phyloP scores from a whole-genome alignment of 371 early-diverging fungal species.

The Batkoa obscura region DNA sequence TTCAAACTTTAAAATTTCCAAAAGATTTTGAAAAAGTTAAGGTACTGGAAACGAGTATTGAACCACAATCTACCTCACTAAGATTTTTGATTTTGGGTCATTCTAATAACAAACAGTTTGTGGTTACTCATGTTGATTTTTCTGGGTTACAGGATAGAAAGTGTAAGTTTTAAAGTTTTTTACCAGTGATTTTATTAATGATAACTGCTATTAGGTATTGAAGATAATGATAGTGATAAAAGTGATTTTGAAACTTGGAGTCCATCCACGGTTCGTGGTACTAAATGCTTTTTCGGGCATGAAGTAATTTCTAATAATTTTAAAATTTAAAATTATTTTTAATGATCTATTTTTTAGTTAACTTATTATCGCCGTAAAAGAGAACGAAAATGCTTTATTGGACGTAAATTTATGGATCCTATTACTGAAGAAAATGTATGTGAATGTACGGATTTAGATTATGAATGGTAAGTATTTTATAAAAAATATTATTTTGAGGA shows the following conservation, averaged over 20 bases:
- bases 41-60: conserved; percentile 42
- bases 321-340: too few relatives aligned
- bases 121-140: conserved; percentile 58
- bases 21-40: conserved; percentile 23
- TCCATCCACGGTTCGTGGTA: conserved; percentile 24
- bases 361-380: conserved; percentile 64
- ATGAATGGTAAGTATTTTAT: too few relatives aligned
- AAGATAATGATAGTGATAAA: conserved; percentile 12
- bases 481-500: too few relatives aligned
- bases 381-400: conserved; percentile 56
- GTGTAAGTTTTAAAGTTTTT: too few relatives aligned
- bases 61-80: conserved; percentile 50
- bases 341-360: too few relatives aligned
- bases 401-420: conserved; percentile 41
- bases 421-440: conserved; percentile 36
- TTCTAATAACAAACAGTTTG: conserved; percentile 17
- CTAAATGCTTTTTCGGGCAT: conserved; percentile 4
- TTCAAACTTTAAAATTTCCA: conserved; percentile 30
- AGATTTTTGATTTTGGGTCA: conserved; percentile 45
- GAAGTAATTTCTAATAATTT: too few relatives aligned
- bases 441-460: conserved; percentile 59
- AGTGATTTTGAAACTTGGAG: conserved; percentile 70
- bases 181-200: too few relatives aligned
- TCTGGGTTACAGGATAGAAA: conserved; percentile 32
- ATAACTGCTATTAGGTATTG: too few relatives aligned